Conservation (phyloP, 2,329 filamentous ascomycete genomes). For the Cordyceps javanica region DNA sequence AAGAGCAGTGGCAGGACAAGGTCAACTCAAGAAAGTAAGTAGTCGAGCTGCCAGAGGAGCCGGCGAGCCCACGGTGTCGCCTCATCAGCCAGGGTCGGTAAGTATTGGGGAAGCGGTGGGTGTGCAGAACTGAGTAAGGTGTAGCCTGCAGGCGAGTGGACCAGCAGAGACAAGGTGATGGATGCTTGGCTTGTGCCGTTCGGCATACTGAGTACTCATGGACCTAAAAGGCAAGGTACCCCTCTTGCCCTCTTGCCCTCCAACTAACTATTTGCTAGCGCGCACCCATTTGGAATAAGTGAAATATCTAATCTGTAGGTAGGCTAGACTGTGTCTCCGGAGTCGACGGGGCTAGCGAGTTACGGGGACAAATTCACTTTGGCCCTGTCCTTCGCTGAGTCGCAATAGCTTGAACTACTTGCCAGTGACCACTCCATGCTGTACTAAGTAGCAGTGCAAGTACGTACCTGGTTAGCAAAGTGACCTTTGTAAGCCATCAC, state of each 20-base stretch:
- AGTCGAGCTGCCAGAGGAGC: background rate
- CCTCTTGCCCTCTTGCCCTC: too few relatives aligned
- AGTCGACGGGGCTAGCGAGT: background rate
- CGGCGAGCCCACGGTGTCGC: background rate
- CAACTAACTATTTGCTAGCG: background rate
- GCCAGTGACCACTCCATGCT: background rate
- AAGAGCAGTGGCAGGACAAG: background rate
- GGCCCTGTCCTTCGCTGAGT: background rate
- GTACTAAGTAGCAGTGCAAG: background rate
- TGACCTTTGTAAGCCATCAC: too few relatives aligned
- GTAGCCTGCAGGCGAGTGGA: background rate
- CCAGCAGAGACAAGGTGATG: background rate
- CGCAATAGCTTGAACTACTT: background rate
- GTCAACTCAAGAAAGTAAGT: background rate
- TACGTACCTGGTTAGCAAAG: too few relatives aligned
- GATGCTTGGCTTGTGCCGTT: background rate
- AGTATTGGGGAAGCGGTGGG: background rate
- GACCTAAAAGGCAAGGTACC: background rate
- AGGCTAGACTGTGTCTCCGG: too few relatives aligned
- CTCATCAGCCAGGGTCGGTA: background rate
- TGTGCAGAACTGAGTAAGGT: background rate
- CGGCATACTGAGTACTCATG: background rate
- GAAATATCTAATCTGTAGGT: background rate
- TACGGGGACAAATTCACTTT: background rate
- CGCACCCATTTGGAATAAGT: background rate